Evolutionary conservation across 202 grass and related monocot genomes (phyloP).

Genomic region (Elaeis oleifera): DNA sequence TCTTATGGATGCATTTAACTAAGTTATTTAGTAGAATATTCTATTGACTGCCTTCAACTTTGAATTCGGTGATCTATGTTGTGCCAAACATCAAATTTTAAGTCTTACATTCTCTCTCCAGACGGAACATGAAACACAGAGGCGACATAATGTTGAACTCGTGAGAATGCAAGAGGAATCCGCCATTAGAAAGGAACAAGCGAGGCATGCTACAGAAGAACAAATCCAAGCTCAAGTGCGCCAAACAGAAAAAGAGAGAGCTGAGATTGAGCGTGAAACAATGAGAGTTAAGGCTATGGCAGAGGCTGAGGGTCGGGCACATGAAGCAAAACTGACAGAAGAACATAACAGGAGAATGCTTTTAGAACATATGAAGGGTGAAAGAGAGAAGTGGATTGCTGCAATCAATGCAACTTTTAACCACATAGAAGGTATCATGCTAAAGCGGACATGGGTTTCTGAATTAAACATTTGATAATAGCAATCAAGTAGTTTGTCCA

Average conservation of each 20-base stretch:
- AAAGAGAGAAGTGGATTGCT: constrained; percentile 87
- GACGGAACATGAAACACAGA: constrained; percentile 59
- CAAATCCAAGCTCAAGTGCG: constrained; percentile 61
- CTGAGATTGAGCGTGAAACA: constrained; percentile 37
- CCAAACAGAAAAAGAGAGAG: constrained; percentile 43
- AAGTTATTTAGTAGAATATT: too few relatives aligned
- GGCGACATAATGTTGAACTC: constrained; percentile 62
- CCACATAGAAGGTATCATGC: constrained; percentile 63
- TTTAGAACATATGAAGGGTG: constrained; percentile 45
- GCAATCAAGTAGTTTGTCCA: too few relatives aligned
- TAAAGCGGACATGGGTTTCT: too few relatives aligned
- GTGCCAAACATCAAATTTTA: too few relatives aligned
- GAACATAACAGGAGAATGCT: constrained; percentile 48
- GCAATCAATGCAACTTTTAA: constrained; percentile 84
- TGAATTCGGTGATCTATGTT: too few relatives aligned
- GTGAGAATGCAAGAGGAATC: constrained; percentile 87
- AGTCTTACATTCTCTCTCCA: constrained; percentile 11
- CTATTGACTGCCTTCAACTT: too few relatives aligned
- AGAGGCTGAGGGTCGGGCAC: constrained; percentile 38
- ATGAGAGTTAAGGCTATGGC: constrained; percentile 39
- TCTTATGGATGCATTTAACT: too few relatives aligned
- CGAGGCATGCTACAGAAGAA: constrained; percentile 51
- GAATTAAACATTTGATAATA: too few relatives aligned
- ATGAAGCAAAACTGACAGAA: constrained; percentile 40
- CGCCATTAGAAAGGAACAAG: constrained; percentile 54